A percentile compares a stretch with the other conserved stretches of the same genome.
These are phyloP conservation scores for Cynara cardunculus DNA, from an alignment of 129 eudicot genomes.

Conservation along the genomic window DNA sequence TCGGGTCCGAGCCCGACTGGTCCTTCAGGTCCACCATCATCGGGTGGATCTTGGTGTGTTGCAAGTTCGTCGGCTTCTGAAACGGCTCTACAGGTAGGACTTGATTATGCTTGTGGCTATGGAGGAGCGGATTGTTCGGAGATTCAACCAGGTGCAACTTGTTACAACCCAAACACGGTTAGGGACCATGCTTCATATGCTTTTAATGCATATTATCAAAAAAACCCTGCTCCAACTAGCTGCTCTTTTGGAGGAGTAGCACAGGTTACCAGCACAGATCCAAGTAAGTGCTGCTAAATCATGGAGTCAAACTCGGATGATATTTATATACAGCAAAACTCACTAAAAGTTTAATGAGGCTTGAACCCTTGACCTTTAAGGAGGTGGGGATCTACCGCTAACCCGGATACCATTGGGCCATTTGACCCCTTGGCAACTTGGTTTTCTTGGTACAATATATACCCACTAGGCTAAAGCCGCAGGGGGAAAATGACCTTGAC, in stretches of 20 bases:
- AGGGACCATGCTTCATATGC: constrained; percentile 92
- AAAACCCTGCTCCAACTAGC: constrained; percentile 86
- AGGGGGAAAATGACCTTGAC: too few species aligned
- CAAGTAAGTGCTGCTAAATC: constrained; percentile 54
- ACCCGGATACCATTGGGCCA: too few species aligned
- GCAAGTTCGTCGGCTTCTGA: constrained; percentile 80
- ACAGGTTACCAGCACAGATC: constrained; percentile 70
- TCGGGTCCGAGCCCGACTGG: constrained; percentile 28
- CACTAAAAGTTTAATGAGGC: not conserved
- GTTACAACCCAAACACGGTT: constrained; percentile 79
- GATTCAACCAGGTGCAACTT: constrained; percentile 65
- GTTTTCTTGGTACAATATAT: too few species aligned
- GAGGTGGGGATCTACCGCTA: not conserved
- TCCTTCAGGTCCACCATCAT: constrained; percentile 33
- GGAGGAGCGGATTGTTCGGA: constrained; percentile 97
- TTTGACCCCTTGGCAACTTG: too few species aligned
- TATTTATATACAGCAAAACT: too few species aligned
- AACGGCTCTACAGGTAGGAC: constrained; percentile 81
- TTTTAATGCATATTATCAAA: constrained; percentile 86
- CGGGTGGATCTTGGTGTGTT: constrained; percentile 81
- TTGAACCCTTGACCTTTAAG: not conserved
- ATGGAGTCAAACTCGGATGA: not conserved
- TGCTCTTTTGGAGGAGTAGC: constrained; percentile 93
- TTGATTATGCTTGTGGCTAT: constrained; percentile 95
- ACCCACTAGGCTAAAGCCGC: not conserved